Conservation (phyloP, 345 rosid genomes). For the Corchorus olitorius region DNA sequence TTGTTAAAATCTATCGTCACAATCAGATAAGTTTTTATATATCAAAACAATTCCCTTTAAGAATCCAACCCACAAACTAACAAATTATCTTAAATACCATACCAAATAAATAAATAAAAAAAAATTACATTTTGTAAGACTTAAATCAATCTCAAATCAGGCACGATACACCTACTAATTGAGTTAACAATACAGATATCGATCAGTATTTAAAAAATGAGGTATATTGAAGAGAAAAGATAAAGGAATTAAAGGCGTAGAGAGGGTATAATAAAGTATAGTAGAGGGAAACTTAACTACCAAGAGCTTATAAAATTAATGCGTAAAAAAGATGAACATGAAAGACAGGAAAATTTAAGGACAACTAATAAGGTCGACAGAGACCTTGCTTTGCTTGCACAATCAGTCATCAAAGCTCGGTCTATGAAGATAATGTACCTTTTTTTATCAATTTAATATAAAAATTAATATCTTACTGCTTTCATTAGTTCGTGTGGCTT, state of each 20-base stretch:
- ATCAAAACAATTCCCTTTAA: no score
- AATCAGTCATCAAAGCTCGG: conserved; percentile 55
- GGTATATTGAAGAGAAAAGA: conserved; percentile 18
- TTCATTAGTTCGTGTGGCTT: background rate
- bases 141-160: no score
- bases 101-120: no score
- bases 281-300: conserved; percentile 46
- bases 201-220: no score
- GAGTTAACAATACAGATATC: no score
- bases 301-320: conserved; percentile 47
- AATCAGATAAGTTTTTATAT: no score
- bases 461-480: background rate
- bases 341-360: conserved; percentile 11
- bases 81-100: no score
- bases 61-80: no score
- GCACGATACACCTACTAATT: no score
- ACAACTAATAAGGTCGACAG: conserved; percentile 14
- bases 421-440: conserved; percentile 21
- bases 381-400: conserved; percentile 84
- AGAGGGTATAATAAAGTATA: conserved; percentile 29
- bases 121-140: no score
- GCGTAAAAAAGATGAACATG: conserved; percentile 16
- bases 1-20: no score
- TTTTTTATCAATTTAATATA: background rate
- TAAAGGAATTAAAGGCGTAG: conserved; percentile 36